Conservation (phyloP, 768 basidiomycete species). For the Tephrocybe sp. region DNA sequence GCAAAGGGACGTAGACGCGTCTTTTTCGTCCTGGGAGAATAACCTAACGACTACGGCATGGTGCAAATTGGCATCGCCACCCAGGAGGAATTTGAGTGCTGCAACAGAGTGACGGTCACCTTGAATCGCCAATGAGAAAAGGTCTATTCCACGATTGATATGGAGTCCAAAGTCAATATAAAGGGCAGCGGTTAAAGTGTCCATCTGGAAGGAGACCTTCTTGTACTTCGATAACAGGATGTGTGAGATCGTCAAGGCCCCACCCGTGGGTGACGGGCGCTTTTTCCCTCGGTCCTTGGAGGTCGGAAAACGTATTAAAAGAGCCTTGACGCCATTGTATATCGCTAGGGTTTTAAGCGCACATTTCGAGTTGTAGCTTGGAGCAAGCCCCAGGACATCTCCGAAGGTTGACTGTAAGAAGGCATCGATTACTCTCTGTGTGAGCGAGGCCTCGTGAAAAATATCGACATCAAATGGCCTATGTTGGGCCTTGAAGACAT, state of each 20-base stretch:
- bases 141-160: conserved; percentile 35
- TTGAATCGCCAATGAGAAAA: conserved; percentile 29
- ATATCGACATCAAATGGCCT: conserved; percentile 25
- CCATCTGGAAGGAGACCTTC: conserved; percentile 46
- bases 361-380: conserved; percentile 34
- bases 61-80: conserved; percentile 28
- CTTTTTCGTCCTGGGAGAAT: conserved; percentile 26
- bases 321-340: conserved; percentile 28
- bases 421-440: conserved; percentile 16
- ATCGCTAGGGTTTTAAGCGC: conserved; percentile 36
- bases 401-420: conserved; percentile 27
- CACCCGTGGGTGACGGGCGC: background rate
- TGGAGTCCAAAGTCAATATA: conserved; percentile 33
- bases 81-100: conserved; percentile 34
- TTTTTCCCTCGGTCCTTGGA: conserved; percentile 11
- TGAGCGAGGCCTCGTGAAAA: conserved; percentile 24
- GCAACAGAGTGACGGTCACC: conserved; percentile 27
- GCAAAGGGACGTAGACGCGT: conserved; percentile 3
- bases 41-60: conserved; percentile 24
- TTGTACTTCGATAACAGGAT: conserved; percentile 27
- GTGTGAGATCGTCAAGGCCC: conserved; percentile 23
- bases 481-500: conserved; percentile 26
- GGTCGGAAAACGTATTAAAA: conserved; percentile 30
- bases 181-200: conserved; percentile 37
- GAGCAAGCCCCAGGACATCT: conserved; percentile 37